phyloP scores from a whole-genome alignment of 176 grass and related monocot genomes.

The Cymbopogon citratus region DNA sequence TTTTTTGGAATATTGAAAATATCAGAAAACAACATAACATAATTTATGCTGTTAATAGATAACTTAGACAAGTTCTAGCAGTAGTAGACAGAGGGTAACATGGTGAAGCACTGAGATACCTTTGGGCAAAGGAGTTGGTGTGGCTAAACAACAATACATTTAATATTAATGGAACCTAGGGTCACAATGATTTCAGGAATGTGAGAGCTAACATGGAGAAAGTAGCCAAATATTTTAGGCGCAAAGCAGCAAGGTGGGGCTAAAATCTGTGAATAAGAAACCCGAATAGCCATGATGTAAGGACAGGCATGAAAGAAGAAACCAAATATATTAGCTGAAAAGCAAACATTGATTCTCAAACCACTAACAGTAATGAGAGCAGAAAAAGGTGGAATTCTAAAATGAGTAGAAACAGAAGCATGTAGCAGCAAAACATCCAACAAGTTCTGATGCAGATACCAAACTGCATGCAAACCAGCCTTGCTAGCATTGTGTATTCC shows the following conservation, averaged over 20 bases:
- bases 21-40: not conserved
- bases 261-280: conserved; percentile 12
- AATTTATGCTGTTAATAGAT: not conserved
- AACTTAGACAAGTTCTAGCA: not conserved
- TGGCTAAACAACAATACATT: not conserved
- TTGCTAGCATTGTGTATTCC: not conserved
- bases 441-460: not conserved
- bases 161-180: conserved; percentile 6
- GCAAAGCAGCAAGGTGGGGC: not conserved
- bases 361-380: conserved; percentile 8
- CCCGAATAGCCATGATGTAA: conserved; percentile 29
- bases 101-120: conserved; percentile 2
- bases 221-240: conserved; percentile 19
- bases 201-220: conserved; percentile 1
- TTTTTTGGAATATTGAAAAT: conserved; percentile 8
- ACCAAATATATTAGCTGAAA: conserved; percentile 24
- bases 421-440: not conserved
- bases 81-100: conserved; percentile 1
- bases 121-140: conserved; percentile 10
- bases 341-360: conserved; percentile 20
- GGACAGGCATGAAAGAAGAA: not conserved
- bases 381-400: not conserved
- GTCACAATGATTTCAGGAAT: conserved; percentile 14
- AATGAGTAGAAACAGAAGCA: not conserved
- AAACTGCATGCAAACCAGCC: not conserved